Evolutionary conservation across 805 yeast species (phyloP), one percentile per base, ranked within the genome.

Genomic region (Helenozyma baotianmanensis): DNA sequence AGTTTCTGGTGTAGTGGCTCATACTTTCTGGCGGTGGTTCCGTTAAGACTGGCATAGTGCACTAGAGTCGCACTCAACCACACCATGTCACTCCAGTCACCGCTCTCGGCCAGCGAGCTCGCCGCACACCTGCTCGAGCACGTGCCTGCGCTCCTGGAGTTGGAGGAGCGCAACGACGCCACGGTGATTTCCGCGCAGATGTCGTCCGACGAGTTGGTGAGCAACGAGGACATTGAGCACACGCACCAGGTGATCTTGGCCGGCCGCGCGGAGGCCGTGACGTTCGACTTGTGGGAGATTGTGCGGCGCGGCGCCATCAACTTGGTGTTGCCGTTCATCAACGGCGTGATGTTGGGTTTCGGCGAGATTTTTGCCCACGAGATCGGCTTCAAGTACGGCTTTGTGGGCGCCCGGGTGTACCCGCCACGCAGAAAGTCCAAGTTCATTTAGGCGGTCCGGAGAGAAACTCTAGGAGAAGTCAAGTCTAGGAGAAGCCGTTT

Each of bases 321-420:
- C 47, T 60, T 90, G 45, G 53, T 88, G 2, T 61, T 90, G 28
- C 97, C 97, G 2, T 88, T 90, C 50, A 68, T 90, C 46, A 90
- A 90, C 50, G 97, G 97, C 7, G 66, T 90, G 60, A 89, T 89
- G 96, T 72, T 90, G 31, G 97, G 97, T 0, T 87, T 90, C 55
- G 97, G 97, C 2, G 97, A 90, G 63, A 79, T 90, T 14, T 64
- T 86, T 38, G 97, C 97, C 7, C 96, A 89, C 54, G 97, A 90
- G 51, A 61, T 90, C 25, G 95, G 96, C 5, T 84, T 85, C 64
- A 69, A 71, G 29, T 80, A 76, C 60, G 79, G 85, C 27, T 83
- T 92, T 84, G 51, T 68, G 14, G 87, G 82, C 5, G 88, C 88
- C 10, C 72, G 70, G 50, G 87, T 77, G 32, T 55, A 59, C 31